Evolutionary conservation across 1,139 yeast species (phyloP).

Genomic region (Yamadazyma sp.): DNA sequence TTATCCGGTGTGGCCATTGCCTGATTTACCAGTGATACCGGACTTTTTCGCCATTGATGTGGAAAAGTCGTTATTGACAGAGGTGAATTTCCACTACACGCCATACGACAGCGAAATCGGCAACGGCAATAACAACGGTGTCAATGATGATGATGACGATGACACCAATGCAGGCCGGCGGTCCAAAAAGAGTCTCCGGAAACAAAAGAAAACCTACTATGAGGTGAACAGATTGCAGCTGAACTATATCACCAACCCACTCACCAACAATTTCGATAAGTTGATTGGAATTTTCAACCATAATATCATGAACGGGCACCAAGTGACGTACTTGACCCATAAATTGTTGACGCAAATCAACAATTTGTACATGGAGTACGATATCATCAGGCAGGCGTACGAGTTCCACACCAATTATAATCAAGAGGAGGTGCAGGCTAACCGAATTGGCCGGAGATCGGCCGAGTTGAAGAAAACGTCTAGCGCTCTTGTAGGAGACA

Average conservation of each 20-base stretch:
- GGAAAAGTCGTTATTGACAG: conserved; percentile 74
- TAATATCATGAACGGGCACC: conserved; percentile 20
- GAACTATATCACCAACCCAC: conserved; percentile 67
- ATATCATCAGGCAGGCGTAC: conserved; percentile 28
- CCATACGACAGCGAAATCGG: conserved; percentile 46
- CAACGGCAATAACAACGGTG: conserved; percentile 4
- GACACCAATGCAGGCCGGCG: conserved; percentile 2
- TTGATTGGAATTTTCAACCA: conserved; percentile 57
- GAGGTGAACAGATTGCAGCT: conserved; percentile 64
- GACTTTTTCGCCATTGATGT: conserved; percentile 69
- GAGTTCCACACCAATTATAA: conserved; percentile 24
- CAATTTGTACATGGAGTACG: conserved; percentile 27
- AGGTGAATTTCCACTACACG: conserved; percentile 65
- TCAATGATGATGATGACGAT: conserved; percentile 11
- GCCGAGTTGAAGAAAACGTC: conserved; percentile 29
- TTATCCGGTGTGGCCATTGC: conserved; percentile 70
- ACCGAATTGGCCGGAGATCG: conserved; percentile 31
- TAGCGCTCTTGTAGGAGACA: conserved; percentile 30
- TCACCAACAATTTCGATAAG: conserved; percentile 55
- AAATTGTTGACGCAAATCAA: conserved; percentile 37
- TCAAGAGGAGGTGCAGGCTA: conserved; percentile 22
- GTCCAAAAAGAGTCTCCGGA: conserved; percentile 9
- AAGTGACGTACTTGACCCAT: conserved; percentile 33
- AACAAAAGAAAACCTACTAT: conserved; percentile 46
- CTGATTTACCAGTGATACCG: conserved; percentile 66